A percentile compares a stretch with the other conserved stretches of the same genome.
Conservation (phyloP, 495 filamentous ascomycete genomes). For the Echria macrotheca region DNA sequence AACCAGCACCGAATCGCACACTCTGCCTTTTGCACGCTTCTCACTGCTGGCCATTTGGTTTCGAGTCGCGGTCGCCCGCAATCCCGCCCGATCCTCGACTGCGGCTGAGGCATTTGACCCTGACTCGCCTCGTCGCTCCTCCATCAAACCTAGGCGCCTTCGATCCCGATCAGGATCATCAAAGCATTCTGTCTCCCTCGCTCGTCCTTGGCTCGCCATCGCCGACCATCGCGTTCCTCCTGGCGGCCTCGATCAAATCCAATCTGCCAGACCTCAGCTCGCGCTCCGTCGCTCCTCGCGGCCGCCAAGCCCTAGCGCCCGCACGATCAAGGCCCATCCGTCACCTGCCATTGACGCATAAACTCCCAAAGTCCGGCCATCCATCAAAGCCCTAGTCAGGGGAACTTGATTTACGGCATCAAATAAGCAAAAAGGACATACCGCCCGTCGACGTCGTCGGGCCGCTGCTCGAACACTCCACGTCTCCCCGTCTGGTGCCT, state of each 20-base stretch:
- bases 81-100: conserved; percentile 10
- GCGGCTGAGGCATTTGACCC: conserved; percentile 32
- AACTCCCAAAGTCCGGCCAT: conserved; percentile 23
- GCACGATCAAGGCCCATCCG: not conserved
- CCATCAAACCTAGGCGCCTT: conserved; percentile 15
- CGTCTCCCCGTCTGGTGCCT: conserved; percentile 30
- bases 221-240: not conserved
- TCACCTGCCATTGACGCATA: conserved; percentile 21
- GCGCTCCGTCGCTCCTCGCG: too few species aligned
- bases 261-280: not conserved
- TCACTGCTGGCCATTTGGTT: not conserved
- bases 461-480: not conserved
- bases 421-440: not conserved
- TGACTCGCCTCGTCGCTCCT: conserved; percentile 12
- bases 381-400: conserved; percentile 18
- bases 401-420: conserved; percentile 8
- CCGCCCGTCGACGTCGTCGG: conserved; percentile 1
- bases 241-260: too few species aligned
- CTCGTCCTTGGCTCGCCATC: not conserved
- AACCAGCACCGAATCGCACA: not conserved
- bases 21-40: conserved; percentile 1
- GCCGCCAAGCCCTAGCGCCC: conserved; percentile 10
- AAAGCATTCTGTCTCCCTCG: not conserved
- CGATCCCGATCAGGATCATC: not conserved
- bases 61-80: not conserved